Percentiles rank a stretch among this genome's conserved stretches.
These are phyloP conservation scores for Sodiomyces alkalinus DNA, from an alignment of 2,329 filamentous ascomycete species.

Conservation along the genomic window DNA sequence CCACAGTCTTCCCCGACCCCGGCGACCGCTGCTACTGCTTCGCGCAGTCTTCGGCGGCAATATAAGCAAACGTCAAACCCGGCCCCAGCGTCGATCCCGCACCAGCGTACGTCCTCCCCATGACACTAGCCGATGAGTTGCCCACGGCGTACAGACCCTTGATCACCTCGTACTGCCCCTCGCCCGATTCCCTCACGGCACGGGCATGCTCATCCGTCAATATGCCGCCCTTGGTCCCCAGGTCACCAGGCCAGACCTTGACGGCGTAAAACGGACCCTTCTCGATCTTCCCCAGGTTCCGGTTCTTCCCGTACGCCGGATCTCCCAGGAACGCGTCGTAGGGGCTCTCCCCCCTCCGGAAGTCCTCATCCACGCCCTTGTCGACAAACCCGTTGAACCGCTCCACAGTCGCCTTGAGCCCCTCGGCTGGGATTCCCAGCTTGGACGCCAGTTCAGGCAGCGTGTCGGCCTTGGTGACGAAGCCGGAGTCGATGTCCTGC, in stretches of 20 bases:
- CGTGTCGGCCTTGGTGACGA: slow-evolving; percentile 11
- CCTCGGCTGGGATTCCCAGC: slow-evolving; percentile 9
- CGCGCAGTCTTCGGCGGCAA: slow-evolving; percentile 7
- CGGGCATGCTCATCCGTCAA: slow-evolving; percentile 16
- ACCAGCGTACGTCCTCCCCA: slow-evolving; percentile 18
- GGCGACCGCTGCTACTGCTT: too few species aligned
- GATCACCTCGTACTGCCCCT: too few species aligned
- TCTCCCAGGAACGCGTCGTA: slow-evolving; percentile 19
- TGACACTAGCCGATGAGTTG: slow-evolving; percentile 17
- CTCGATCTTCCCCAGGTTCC: slow-evolving; percentile 14
- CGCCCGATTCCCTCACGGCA: slow-evolving; percentile 11
- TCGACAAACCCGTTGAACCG: slow-evolving; percentile 15
- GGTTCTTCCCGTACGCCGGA: slow-evolving; percentile 13
- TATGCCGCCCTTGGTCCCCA: slow-evolving; percentile 22
- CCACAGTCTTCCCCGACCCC: too few species aligned
- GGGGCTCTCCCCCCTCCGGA: slow-evolving; percentile 14
- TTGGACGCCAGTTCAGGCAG: slow-evolving; percentile 12
- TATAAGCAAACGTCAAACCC: slow-evolving; percentile 19
- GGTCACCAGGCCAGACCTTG: slow-evolving; percentile 18
- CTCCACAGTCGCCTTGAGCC: slow-evolving; percentile 12
- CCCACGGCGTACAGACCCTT: slow-evolving; percentile 19
- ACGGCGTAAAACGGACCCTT: slow-evolving; percentile 14
- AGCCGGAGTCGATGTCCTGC: slow-evolving; percentile 9
- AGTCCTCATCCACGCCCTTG: slow-evolving; percentile 16
- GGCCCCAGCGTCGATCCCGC: slow-evolving; percentile 20